These are phyloP conservation scores for Trametes pubescens DNA, from an alignment of 1,284 basidiomycete species.

Conservation along the genomic window DNA sequence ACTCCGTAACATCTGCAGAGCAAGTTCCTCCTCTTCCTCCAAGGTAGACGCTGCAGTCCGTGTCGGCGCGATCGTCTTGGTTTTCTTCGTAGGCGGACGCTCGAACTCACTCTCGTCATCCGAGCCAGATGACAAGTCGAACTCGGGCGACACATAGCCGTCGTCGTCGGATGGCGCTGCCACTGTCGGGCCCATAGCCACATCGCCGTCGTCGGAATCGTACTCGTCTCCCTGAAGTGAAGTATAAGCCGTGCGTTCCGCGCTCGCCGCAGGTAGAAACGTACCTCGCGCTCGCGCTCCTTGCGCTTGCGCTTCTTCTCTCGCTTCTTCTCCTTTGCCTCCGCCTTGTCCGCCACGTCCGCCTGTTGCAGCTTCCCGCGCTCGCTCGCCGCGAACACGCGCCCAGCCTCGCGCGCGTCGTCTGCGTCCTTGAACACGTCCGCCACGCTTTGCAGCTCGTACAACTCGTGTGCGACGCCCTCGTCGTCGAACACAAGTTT, in stretches of 20 bases:
- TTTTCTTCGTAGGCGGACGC: conserved; percentile 48
- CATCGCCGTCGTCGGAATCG: conserved; percentile 38
- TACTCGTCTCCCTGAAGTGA: conserved; percentile 19
- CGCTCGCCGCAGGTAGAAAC: conserved; percentile 32
- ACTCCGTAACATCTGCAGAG: conserved; percentile 40
- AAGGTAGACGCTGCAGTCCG: conserved; percentile 22
- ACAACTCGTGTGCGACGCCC: conserved; percentile 81
- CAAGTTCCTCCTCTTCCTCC: conserved; percentile 41
- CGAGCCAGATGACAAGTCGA: conserved; percentile 64
- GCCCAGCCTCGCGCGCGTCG: conserved; percentile 73
- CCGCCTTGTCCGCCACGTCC: conserved; percentile 81
- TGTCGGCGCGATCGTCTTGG: conserved; percentile 14
- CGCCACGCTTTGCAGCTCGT: conserved; percentile 80
- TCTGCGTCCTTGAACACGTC: conserved; percentile 67
- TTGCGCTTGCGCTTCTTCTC: conserved; percentile 89
- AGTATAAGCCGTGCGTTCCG: not conserved
- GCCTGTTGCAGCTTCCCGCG: conserved; percentile 72
- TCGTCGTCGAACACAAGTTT: conserved; percentile 89
- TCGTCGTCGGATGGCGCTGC: conserved; percentile 59
- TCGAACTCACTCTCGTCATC: conserved; percentile 47
- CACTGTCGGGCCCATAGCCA: conserved; percentile 38
- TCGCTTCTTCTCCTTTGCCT: conserved; percentile 87
- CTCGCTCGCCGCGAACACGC: conserved; percentile 78
- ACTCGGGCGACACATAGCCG: conserved; percentile 77
- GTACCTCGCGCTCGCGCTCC: conserved; percentile 79